Evolutionary conservation across 441 rosid genomes (phyloP).

Genomic region (Populus hybrid): DNA sequence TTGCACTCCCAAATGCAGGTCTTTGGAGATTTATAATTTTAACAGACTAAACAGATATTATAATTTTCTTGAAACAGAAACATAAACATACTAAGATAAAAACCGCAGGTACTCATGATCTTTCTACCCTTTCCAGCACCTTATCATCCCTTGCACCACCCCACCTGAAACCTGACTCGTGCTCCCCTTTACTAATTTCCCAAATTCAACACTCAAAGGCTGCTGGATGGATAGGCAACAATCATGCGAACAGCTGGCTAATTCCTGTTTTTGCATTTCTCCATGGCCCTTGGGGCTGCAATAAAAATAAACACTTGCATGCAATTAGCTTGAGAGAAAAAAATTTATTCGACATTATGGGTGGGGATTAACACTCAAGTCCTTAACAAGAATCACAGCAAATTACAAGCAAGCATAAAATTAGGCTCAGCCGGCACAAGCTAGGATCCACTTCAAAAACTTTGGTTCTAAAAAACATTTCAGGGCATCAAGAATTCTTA

Average conservation of each 20-base stretch:
- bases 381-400: neutral
- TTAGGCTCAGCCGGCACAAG: neutral
- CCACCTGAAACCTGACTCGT: neutral
- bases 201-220: slow-evolving; percentile 5
- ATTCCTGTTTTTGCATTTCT: slow-evolving; percentile 32
- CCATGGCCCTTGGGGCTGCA: slow-evolving; percentile 51
- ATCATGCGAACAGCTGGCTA: slow-evolving; percentile 25
- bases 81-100: slow-evolving; percentile 16
- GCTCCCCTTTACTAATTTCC: slow-evolving; percentile 10
- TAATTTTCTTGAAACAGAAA: slow-evolving; percentile 10
- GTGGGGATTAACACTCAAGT: neutral
- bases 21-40: slow-evolving; percentile 22
- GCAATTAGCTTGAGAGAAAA: neutral
- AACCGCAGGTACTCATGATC: slow-evolving; percentile 26
- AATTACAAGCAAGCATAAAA: neutral
- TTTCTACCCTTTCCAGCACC: slow-evolving; percentile 27
- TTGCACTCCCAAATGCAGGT: slow-evolving; percentile 24
- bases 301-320: slow-evolving; percentile 3
- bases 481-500: neutral
- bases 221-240: slow-evolving; percentile 29
- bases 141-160: slow-evolving; percentile 3
- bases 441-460: neutral
- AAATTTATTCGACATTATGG: neutral
- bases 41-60: slow-evolving; percentile 20
- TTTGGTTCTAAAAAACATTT: neutral